Base-by-base conservation (phyloP, 805 yeast species). In the Saturnispora galanensis region DNA sequence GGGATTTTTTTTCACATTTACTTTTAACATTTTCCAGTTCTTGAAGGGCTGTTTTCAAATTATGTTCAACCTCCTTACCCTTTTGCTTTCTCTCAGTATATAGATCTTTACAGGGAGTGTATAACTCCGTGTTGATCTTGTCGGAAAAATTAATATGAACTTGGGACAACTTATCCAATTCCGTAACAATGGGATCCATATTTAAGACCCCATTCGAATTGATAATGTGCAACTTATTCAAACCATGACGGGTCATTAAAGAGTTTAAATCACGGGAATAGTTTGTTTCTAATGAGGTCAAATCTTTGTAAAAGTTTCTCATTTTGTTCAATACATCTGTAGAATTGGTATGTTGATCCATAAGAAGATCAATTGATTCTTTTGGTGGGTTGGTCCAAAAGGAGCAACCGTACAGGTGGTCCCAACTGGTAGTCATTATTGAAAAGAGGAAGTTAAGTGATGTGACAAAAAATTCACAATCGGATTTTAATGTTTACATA, bases 271-370 rank as follows among this genome's bases (percentile, higher is more conserved):
- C 71, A 45, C 74, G 71, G 33, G 79, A 64, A 55, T 84, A 84
- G 21, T 87, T 95, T 48, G 78, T 82, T 54, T 86, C 96, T 34
- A 87, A 72, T 12, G 74, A 66, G 1, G 74, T 64, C 33, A 81
- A 64, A 46, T 79, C 84, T 47, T 67, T 72, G 60, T 76, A 77
- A 49, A 71, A 77, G 1, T 55, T 52, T 8, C 65, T 57, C 13
- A 80, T 54, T 29, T 70, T 74, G 28, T 76, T 79, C 40, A 75
- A 61, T 1, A 93, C 80, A 39, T 69, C 71, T 35, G 74, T 67
- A 8, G 87, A 76, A 47, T 75, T 70, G 52, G 74, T 72, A 67
- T 82, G 72, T 47, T 80, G 73, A 49, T 67, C 70, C 42, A 75
- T 69, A 15, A 86, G 62, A 10, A 70, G 67, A 11, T 64, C 65